Percentiles rank a stretch among this genome's conserved stretches.
These are phyloP conservation scores for Fraxinus sp. DNA, from an alignment of 305 asterid genomes.

Conservation along the genomic window DNA sequence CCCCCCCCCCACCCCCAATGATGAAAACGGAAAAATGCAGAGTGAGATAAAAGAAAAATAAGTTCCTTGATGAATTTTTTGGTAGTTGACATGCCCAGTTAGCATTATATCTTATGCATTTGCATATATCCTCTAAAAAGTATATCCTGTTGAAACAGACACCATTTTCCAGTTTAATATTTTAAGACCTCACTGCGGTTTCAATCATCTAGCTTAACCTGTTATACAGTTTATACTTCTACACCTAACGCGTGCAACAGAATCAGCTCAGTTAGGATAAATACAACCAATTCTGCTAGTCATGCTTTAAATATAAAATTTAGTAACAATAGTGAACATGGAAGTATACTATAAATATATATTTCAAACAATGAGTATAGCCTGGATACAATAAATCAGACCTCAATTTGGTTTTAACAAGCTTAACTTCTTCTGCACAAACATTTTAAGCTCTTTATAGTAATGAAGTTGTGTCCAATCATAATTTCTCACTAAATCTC, in stretches of 20 bases:
- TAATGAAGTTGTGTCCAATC: not conserved
- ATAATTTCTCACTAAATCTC: conserved; percentile 3
- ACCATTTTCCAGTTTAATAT: not conserved
- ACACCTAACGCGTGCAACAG: not conserved
- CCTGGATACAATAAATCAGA: not conserved
- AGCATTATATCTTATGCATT: not conserved
- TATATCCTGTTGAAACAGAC: not conserved
- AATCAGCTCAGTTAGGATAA: not conserved
- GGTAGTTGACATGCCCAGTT: not conserved
- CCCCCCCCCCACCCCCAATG: not conserved
- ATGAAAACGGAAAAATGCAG: not conserved
- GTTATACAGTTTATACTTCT: not conserved
- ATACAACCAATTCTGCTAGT: not conserved
- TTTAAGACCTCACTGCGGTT: not conserved
- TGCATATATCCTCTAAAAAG: not conserved
- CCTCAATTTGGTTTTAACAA: not conserved
- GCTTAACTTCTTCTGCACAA: not conserved
- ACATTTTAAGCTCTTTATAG: conserved; percentile 13
- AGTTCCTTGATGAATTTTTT: not conserved
- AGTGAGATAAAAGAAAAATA: not conserved
- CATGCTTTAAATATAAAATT: not conserved
- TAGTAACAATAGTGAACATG: not conserved
- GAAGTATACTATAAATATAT: not conserved
- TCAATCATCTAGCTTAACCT: not conserved
- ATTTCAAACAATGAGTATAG: not conserved